Base-by-base conservation (phyloP, 2,329 filamentous ascomycete genomes). In the Diaporthe ampelina region DNA sequence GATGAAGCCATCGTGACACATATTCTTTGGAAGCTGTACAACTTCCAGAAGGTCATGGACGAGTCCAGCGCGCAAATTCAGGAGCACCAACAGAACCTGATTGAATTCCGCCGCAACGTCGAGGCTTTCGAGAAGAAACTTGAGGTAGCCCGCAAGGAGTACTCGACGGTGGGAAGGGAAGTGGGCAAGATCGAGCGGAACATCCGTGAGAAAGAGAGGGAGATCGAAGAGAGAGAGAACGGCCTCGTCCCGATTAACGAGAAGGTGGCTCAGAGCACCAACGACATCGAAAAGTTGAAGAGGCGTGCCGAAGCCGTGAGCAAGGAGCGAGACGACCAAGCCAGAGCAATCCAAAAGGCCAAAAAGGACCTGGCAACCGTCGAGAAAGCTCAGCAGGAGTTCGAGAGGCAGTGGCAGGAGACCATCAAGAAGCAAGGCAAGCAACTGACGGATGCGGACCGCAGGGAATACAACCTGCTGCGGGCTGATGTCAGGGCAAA, bases 21-120 rank as follows among this genome's bases (percentile, higher is more conserved):
- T 78, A 95, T 97, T 45, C 86, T 99, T 19, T 99, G 96, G 96
- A 98, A 98, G 84, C 88, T 99, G 1, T 98, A 95, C 82, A 95
- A 98, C 81, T 97, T 97, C 82, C 96, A 99, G 83, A 93, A 93
- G 74, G 91, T 95, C 40, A 98, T 99, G 87, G 94, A 98, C 78
- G 94, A 96, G 78, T 98, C 97, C 32, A 95, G 93, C 78, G 92
- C 91, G 58, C 93, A 97, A 79, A 99, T 99, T 74, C 93, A 96
- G 79, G 95, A 94, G 78, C 95, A 98, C 79, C 95, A 98, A 80
- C 95, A 98, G 80, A 95, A 98, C 78, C 88, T 99, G 26, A 97
- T 97, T 82, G 96, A 98, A 82, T 94, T 95, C 81, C 92, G 94
- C 70, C 94, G 97, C 63, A 95, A 94, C 48, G 93, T 98, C 26